phyloP scores from a whole-genome alignment of 1,284 basidiomycete species.

The Malassezia arunalokei region DNA sequence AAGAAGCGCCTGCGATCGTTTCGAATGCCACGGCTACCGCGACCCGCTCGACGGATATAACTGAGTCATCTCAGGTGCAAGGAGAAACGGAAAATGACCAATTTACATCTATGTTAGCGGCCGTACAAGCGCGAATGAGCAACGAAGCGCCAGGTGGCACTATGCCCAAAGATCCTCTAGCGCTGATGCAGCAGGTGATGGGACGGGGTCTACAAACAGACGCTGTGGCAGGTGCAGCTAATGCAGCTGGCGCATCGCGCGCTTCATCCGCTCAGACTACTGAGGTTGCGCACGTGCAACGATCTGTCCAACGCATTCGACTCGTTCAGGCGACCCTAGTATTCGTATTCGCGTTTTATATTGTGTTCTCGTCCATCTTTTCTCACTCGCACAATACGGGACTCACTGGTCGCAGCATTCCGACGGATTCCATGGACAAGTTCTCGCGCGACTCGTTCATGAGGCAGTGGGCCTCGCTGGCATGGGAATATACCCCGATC shows the following conservation, averaged over 20 bases:
- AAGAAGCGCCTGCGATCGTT: not conserved
- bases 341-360: slow-evolving; percentile 7
- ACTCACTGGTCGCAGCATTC: slow-evolving; percentile 10
- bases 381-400: not conserved
- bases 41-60: not conserved
- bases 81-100: slow-evolving; percentile 2
- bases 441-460: slow-evolving; percentile 7
- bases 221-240: not conserved
- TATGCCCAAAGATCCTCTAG: slow-evolving; percentile 1
- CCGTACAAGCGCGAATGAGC: slow-evolving; percentile 22
- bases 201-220: not conserved
- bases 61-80: not conserved
- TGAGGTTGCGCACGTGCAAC: not conserved
- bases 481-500: slow-evolving; percentile 6
- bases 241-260: not conserved
- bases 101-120: slow-evolving; percentile 24
- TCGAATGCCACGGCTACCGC: not conserved
- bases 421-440: not conserved
- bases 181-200: slow-evolving; percentile 25
- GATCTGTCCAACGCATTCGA: slow-evolving; percentile 8
- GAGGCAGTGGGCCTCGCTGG: slow-evolving; percentile 14
- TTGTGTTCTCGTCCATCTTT: slow-evolving; percentile 13
- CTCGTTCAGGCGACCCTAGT: slow-evolving; percentile 9
- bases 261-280: not conserved
- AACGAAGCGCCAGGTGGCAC: not conserved